Evolutionary conservation across 495 filamentous ascomycete species (phyloP).

Genomic region (Penicillium flavigenum): DNA sequence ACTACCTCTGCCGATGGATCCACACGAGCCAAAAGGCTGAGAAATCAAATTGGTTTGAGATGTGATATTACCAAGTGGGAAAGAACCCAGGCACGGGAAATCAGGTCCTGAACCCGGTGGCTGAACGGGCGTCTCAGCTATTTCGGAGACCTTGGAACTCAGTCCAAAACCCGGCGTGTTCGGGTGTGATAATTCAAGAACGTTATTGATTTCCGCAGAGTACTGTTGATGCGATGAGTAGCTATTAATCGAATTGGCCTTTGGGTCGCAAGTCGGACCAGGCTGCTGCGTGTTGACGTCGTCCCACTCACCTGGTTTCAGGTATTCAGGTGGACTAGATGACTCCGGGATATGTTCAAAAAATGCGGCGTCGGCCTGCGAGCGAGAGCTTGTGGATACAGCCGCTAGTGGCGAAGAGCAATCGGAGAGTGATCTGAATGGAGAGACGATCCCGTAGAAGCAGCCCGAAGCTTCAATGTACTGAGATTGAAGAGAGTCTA

Average conservation of each 20-base stretch:
- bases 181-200: background rate
- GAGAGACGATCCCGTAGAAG: background rate
- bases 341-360: constrained; percentile 12
- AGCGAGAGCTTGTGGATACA: background rate
- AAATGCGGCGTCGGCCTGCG: background rate
- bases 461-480: background rate
- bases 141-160: constrained; percentile 14
- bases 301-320: constrained; percentile 21
- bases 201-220: background rate
- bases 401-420: background rate
- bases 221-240: background rate
- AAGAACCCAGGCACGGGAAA: background rate
- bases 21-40: background rate
- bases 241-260: background rate
- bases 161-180: background rate
- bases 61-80: background rate
- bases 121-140: constrained; percentile 30
- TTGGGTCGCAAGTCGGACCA: background rate
- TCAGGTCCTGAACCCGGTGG: background rate
- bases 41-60: background rate
- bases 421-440: background rate
- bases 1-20: background rate
- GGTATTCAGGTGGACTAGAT: constrained; percentile 21
- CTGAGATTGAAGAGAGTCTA: constrained; percentile 5
- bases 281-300: background rate